Evolutionary conservation across 2,329 filamentous ascomycete species (phyloP).

Genomic region (Aaosphaeria pasadenensis): DNA sequence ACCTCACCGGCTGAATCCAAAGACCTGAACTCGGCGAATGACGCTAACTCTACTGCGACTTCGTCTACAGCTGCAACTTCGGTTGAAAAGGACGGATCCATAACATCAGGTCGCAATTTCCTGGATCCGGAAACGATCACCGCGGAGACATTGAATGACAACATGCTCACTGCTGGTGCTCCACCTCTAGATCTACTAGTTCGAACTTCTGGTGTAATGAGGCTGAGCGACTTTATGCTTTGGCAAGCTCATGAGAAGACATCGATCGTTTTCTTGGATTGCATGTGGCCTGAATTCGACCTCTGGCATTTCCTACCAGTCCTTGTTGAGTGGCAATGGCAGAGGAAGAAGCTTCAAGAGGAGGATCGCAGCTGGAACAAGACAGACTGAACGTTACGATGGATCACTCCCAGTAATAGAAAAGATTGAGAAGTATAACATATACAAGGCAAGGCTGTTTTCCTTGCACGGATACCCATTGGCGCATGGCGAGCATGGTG

Average conservation of each 20-base stretch:
- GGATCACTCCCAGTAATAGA: too few species aligned
- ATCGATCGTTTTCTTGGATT: conserved; percentile 87
- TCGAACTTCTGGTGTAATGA: conserved; percentile 86
- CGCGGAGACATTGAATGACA: conserved; percentile 72
- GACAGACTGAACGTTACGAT: conserved; percentile 7
- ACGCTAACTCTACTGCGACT: neutral
- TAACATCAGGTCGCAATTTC: conserved; percentile 19
- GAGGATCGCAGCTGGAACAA: conserved; percentile 30
- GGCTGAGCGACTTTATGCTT: conserved; percentile 96
- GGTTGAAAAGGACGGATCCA: conserved; percentile 28
- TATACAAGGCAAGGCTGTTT: too few species aligned
- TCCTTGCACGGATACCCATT: too few species aligned
- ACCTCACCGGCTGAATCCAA: conserved; percentile 37
- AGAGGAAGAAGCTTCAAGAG: conserved; percentile 45
- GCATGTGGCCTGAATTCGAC: conserved; percentile 94
- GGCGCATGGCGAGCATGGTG: too few species aligned
- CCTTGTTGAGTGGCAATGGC: conserved; percentile 81
- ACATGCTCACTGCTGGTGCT: conserved; percentile 82
- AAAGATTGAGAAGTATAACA: too few species aligned
- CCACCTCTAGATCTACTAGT: conserved; percentile 90
- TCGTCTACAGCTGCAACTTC: conserved; percentile 27
- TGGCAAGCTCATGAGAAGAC: conserved; percentile 97
- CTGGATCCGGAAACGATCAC: conserved; percentile 88
- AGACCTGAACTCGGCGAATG: neutral
- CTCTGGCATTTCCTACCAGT: conserved; percentile 92